Evolutionary conservation across 495 filamentous ascomycete species (phyloP), one percentile per base, ranked within the genome.

Genomic region (Aspergillus ellipticus): DNA sequence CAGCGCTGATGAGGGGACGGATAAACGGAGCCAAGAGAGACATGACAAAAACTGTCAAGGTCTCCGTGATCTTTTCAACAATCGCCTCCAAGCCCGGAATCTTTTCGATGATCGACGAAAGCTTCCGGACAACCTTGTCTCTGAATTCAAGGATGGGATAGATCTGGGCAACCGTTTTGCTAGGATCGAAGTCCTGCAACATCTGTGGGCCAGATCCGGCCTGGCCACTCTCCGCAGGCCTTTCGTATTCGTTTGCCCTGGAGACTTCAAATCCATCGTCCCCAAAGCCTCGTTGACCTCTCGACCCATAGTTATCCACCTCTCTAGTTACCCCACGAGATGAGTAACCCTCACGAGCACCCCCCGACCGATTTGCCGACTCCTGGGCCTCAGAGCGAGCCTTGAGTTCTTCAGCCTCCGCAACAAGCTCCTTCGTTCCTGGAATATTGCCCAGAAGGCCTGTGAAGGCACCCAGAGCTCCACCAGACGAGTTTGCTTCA

Each of bases 121-220:
- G 88, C 28, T 84, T 78, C 31, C 87, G 88, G 21, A 96, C 92
- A 33, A 97, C 92, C 58, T 86, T 90, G 79, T 98, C 94, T 35
- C 94, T 82, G 76, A 97, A 98, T 51, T 89, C 83, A 8, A 98
- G 81, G 55, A 98, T 96, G 0, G 94, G 94, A 63, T 97, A 97
- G 53, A 98, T 96, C 69, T 92, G 87, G 28, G 80, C 77, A 0
- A 89, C 82, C 3, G 87, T 89, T 63, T 91, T 87, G 53, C 88
- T 79, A 0, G 93, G 89, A 63, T 98, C 93, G 53, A 96, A 85
- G 62, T 83, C 86, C 19, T 85, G 77, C 78, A 90, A 16, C 85
- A 88, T 16, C 83, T 86, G 37, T 88, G 84, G n/a, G 72, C 79
- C 33, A 76, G 75, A 15, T 19, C 46, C 33, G 21, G 55, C 42